Conservation (phyloP, 2,329 filamentous ascomycete genomes). For the Fusarium nygamai region DNA sequence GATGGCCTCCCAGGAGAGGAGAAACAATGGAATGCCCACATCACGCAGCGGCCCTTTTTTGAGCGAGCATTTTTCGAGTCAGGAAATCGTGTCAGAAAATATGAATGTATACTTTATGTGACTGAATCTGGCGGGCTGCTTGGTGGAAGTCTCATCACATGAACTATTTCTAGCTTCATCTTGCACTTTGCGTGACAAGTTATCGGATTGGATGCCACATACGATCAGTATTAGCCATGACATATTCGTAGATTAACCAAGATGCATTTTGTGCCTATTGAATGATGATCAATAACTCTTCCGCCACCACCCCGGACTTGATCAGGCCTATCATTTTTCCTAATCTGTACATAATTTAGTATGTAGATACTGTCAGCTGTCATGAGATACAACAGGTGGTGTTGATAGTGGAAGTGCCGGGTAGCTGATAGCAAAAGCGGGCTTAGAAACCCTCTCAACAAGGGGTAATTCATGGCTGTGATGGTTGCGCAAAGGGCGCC, state of each 20-base stretch:
- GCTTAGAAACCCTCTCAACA: background rate
- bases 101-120: background rate
- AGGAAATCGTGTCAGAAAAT: background rate
- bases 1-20: background rate
- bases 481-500: constrained; percentile 19
- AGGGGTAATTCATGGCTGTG: background rate
- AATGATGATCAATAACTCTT: background rate
- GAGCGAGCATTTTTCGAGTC: background rate
- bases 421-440: constrained; percentile 7
- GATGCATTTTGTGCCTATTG: background rate
- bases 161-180: constrained; percentile 16
- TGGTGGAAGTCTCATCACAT: background rate
- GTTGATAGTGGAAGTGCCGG: constrained; percentile 15
- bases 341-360: background rate
- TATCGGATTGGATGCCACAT: constrained; percentile 36
- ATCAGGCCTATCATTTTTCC: background rate
- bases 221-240: constrained; percentile 10
- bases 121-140: background rate
- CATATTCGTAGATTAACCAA: background rate
- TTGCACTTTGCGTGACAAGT: constrained; percentile 15
- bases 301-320: constrained; percentile 8
- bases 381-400: background rate
- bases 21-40: constrained; percentile 8
- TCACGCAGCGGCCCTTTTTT: background rate
- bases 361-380: constrained; percentile 1